Evolutionary conservation across 805 yeast genomes (phyloP), one percentile per base, ranked within the genome.

Genomic region (Helenozyma baotianmanensis): DNA sequence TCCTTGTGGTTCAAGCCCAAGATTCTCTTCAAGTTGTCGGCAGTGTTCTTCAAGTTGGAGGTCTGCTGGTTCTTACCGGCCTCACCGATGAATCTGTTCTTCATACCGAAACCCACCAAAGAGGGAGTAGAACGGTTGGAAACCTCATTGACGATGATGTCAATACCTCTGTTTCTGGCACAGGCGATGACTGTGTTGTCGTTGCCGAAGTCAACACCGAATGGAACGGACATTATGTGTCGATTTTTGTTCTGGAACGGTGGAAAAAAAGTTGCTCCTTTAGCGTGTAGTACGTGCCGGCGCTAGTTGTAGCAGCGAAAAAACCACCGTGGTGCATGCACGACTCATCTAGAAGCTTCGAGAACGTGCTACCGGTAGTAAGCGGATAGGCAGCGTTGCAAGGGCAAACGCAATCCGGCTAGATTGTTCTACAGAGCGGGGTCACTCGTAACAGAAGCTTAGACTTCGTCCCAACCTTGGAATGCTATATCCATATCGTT

Each of bases 111-210:
- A 21, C 96, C 97, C 50, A 92, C 92, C 47, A 86, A 62, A 6
- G 78, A 58, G 47, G 99, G 98, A 21, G 99, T 92, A 48, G 94
- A 65, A 68, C 99, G 83, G 82, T 92, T 92, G 37, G 97, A 89
- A 30, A 92, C 97, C 69, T 92, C 99, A 62, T 92, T 92, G 69
- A 92, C 97, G 54, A 92, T 86, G 54, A 92, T 82, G 65, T 92
- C 99, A 59, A 92, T 92, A 59, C 97, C 97, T 73, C 97, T 82
- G 79, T 90, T 92, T 64, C 90, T 83, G 44, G 98, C 98, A 60
- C 95, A 67, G 26, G 95, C 97, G 60, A 90, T 76, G 50, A 90
- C 97, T 45, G 96, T 80, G 74, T 77, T 84, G 74, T 78, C 75
- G 72, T 88, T 88, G 70, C 98, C 98, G 61, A 92, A 82, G 78